Conservation (phyloP, 768 basidiomycete genomes). For the Crepidotus variabilis region DNA sequence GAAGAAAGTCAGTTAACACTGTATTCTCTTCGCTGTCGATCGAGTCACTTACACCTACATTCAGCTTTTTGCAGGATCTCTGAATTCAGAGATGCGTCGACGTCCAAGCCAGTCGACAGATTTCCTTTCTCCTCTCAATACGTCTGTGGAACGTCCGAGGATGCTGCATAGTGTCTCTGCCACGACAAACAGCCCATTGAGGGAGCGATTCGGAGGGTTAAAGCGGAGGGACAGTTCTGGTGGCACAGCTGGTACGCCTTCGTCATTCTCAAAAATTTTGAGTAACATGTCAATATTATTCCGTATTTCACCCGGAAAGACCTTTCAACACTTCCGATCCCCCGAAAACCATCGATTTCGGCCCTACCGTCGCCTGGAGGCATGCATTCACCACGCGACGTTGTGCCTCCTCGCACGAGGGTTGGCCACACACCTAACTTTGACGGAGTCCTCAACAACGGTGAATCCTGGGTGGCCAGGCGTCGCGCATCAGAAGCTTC, state of each 20-base stretch:
- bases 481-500: conserved; percentile 59
- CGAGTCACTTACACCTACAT: conserved; percentile 21
- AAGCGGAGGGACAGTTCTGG: conserved; percentile 60
- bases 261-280: conserved; percentile 4
- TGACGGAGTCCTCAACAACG: conserved; percentile 66
- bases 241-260: conserved; percentile 43
- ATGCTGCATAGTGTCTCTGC: conserved; percentile 45
- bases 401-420: conserved; percentile 63
- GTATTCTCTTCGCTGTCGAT: conserved; percentile 16
- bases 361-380: conserved; percentile 47
- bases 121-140: conserved; percentile 57
- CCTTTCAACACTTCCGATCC: conserved; percentile 47
- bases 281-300: conserved; percentile 11
- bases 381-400: conserved; percentile 54
- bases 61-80: conserved; percentile 75
- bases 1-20: conserved; percentile 68
- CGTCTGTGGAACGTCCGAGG: conserved; percentile 58
- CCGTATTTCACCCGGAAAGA: conserved; percentile 38
- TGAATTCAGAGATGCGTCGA: conserved; percentile 86
- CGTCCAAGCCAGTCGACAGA: conserved; percentile 69
- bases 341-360: conserved; percentile 70
- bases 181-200: conserved; percentile 50
- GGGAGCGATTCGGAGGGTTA: conserved; percentile 61
- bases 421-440: conserved; percentile 57
- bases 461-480: conserved; percentile 67